Evolutionary conservation across 768 basidiomycete genomes (phyloP).

Genomic region (Tremella fuciformis): DNA sequence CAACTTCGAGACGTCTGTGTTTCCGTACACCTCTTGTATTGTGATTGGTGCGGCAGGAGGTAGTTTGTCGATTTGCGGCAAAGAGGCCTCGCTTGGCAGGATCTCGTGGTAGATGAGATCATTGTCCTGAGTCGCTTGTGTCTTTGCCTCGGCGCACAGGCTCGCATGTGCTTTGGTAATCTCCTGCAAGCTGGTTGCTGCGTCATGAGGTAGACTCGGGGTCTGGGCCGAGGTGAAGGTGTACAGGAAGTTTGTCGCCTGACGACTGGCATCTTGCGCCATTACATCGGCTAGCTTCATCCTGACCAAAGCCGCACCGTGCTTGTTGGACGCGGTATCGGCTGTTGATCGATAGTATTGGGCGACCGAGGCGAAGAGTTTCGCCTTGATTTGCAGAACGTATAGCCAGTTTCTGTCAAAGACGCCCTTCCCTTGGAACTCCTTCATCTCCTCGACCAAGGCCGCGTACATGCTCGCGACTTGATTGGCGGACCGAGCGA

Average conservation of each 20-base stretch:
- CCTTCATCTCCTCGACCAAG: slow-evolving; percentile 87
- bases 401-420: slow-evolving; percentile 93
- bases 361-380: slow-evolving; percentile 78
- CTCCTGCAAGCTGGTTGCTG: slow-evolving; percentile 72
- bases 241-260: slow-evolving; percentile 66
- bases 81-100: slow-evolving; percentile 70
- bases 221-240: slow-evolving; percentile 58
- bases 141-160: slow-evolving; percentile 69
- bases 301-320: slow-evolving; percentile 81
- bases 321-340: slow-evolving; percentile 70
- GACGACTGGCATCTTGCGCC: slow-evolving; percentile 77
- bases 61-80: slow-evolving; percentile 78
- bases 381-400: slow-evolving; percentile 78
- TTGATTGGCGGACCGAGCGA: slow-evolving; percentile 80
- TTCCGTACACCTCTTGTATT: slow-evolving; percentile 89
- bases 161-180: slow-evolving; percentile 79
- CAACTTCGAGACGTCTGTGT: slow-evolving; percentile 86
- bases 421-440: slow-evolving; percentile 93
- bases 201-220: slow-evolving; percentile 81
- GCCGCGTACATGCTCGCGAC: slow-evolving; percentile 74
- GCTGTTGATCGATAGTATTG: slow-evolving; percentile 82
- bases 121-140: slow-evolving; percentile 80
- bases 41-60: slow-evolving; percentile 71
- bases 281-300: slow-evolving; percentile 70
- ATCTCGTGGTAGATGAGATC: slow-evolving; percentile 96